phyloP scores from a whole-genome alignment of 2,329 filamentous ascomycete species.

The Pseudohalonectria lignicola region DNA sequence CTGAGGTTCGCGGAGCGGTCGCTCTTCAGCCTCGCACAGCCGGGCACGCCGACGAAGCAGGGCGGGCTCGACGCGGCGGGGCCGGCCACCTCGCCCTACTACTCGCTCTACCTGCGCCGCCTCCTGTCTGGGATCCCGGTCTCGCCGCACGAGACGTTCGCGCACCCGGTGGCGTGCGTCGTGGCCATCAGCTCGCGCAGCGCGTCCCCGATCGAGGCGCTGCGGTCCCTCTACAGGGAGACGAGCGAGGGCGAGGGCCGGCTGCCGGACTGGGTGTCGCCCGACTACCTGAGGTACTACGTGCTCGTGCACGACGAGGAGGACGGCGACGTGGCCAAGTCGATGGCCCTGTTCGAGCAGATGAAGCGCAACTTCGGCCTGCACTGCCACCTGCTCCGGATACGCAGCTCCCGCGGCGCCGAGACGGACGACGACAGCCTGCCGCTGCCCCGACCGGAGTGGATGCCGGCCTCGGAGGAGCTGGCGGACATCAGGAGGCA shows the following conservation, averaged over 20 bases:
- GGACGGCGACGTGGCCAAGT: slow-evolving; percentile 81
- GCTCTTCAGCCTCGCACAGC: slow-evolving; percentile 25
- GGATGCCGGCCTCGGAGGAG: slow-evolving; percentile 83
- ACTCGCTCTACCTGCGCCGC: slow-evolving; percentile 73
- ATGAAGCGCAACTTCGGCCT: slow-evolving; percentile 99
- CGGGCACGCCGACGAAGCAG: slow-evolving; percentile 25
- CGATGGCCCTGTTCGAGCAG: slow-evolving; percentile 85
- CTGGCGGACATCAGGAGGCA: slow-evolving; percentile 55
- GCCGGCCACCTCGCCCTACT: slow-evolving; percentile 62
- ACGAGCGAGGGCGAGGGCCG: slow-evolving; percentile 67
- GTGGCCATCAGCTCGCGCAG: slow-evolving; percentile 92
- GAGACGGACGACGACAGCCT: slow-evolving; percentile 88
- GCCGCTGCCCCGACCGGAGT: slow-evolving; percentile 70
- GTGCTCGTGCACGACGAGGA: slow-evolving; percentile 96
- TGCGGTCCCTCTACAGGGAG: slow-evolving; percentile 72
- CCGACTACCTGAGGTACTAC: slow-evolving; percentile 91
- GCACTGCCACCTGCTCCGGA: slow-evolving; percentile 82
- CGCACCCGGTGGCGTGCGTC: slow-evolving; percentile 87
- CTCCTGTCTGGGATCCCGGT: slow-evolving; percentile 71
- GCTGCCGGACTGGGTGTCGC: slow-evolving; percentile 77
- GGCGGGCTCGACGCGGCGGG: slow-evolving; percentile 24
- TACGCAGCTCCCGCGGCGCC: slow-evolving; percentile 76
- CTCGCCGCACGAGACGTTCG: slow-evolving; percentile 82
- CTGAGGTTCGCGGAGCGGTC: slow-evolving; percentile 63
- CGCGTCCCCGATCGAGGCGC: slow-evolving; percentile 70